Base-by-base conservation (phyloP, 2,329 filamentous ascomycete species). In the Fusarium circinatum region DNA sequence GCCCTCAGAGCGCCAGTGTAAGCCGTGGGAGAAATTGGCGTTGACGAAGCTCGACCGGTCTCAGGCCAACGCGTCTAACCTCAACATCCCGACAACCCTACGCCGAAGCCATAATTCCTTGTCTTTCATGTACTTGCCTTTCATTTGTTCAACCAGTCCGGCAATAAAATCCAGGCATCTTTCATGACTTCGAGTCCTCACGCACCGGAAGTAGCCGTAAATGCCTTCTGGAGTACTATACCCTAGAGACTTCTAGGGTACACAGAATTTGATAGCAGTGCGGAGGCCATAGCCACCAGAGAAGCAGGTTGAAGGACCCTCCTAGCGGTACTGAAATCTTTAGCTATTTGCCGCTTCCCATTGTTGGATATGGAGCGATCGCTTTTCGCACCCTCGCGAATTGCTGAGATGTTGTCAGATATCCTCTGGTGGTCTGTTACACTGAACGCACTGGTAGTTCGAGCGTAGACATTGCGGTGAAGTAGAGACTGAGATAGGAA, bases 41-140 rank as follows among this genome's bases (percentile, higher is more conserved):
- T 45, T 45, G 44, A 45, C 17, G 8, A 2, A 20, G 24, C 24
- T 45, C 24, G 0, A 45, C 11, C 18, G 4, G 44, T 45, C 17
- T 0, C 11, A 20, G 0, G 44, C 24, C 44, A 45, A 26, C 24
- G 0, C 24, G 24, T 45, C 18, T 4, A 26, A 9, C 44, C 4
- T 47, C 12, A 26, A 47, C 24, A 14, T 14, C 24, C 24, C 11
- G 8, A 26, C 18, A 47, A 20, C 18, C 1, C 44, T 28, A 24
- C 7, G 24, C 24, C 0, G 5, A 47, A 47, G 24, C 9, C 24
- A 26, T 20, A 5, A 1, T 10, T 2, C 20, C 24, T 47, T 14
- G 44, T 28, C 18, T 47, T 47, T 47, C 17, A 24, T 45, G 17
- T 14, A 8, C 6, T 0, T 20, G 17, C 3, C 0, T 45, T 14